Percentiles rank a stretch among this genome's conserved stretches.
Conservation (phyloP, 176 grass and related monocot genomes). For the Saccharum officinarum region DNA sequence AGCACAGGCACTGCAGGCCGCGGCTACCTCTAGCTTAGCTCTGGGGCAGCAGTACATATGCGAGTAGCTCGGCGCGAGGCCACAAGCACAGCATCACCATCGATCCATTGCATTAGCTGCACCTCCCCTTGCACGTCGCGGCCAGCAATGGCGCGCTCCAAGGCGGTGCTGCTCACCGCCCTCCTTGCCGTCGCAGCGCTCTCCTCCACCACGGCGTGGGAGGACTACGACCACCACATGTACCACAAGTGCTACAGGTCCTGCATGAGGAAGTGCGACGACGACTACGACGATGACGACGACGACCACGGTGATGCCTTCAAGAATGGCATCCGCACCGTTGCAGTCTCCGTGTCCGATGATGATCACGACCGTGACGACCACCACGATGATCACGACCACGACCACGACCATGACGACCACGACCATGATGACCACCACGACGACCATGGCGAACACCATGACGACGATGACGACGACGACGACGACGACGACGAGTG, state of each 20-base stretch:
- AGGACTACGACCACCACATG: constrained; percentile 7
- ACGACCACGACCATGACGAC: neutral
- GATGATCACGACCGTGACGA: neutral
- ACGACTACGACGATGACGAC: neutral
- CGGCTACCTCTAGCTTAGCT: neutral
- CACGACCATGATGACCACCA: neutral
- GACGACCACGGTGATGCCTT: neutral
- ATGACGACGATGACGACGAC: neutral
- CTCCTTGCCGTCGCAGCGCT: constrained; percentile 23
- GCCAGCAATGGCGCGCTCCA: constrained; percentile 7
- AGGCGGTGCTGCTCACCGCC: neutral
- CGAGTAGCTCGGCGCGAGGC: neutral
- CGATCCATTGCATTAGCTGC: neutral
- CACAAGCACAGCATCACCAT: neutral
- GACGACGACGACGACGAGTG: neutral
- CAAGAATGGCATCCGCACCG: neutral
- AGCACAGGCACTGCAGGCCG: neutral
- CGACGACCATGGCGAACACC: neutral
- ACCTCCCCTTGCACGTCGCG: neutral
- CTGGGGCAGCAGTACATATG: neutral
- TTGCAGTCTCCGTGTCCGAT: neutral
- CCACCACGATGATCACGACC: neutral
- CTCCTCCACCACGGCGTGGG: neutral
- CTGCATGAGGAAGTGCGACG: constrained; percentile 21
- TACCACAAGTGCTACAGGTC: constrained; percentile 32